phyloP scores from a whole-genome alignment of 768 basidiomycete species.

The Dendrothele bispora region DNA sequence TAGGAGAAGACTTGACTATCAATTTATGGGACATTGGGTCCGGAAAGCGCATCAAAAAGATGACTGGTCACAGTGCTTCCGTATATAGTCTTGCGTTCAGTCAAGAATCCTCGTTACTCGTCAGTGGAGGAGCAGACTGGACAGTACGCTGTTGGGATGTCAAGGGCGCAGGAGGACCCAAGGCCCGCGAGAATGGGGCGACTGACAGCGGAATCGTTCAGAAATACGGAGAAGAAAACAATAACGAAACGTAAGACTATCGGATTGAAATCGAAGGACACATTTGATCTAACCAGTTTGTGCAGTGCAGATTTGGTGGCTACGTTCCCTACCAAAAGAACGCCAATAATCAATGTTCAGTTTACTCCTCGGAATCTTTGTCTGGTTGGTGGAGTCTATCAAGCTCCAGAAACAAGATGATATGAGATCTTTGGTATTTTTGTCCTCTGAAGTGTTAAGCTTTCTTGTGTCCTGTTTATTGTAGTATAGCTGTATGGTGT shows the following conservation, averaged over 20 bases:
- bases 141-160: constrained; percentile 99
- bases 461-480: not conserved
- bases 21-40: constrained; percentile 96
- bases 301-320: constrained; percentile 81
- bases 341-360: constrained; percentile 88
- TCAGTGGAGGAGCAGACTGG: constrained; percentile 92
- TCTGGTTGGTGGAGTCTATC: constrained; percentile 78
- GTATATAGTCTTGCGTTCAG: constrained; percentile 92
- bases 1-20: constrained; percentile 89
- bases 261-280: not conserved
- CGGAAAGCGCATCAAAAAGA: constrained; percentile 93
- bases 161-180: constrained; percentile 68
- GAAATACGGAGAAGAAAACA: constrained; percentile 53
- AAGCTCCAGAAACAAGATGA: constrained; percentile 57
- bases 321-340: constrained; percentile 94
- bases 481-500: not conserved
- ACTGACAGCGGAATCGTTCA: constrained; percentile 27
- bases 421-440: not conserved
- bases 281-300: constrained; percentile 10
- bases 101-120: constrained; percentile 85
- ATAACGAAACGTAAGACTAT: constrained; percentile 66
- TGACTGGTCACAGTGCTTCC: constrained; percentile 89
- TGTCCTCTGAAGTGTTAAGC: not conserved
- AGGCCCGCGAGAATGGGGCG: constrained; percentile 58
- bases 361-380: constrained; percentile 96